Percentiles rank a stretch among this genome's conserved stretches.
Evolutionary conservation across 1,139 yeast species (phyloP).

Genomic region (Wickerhamomyces sp.): DNA sequence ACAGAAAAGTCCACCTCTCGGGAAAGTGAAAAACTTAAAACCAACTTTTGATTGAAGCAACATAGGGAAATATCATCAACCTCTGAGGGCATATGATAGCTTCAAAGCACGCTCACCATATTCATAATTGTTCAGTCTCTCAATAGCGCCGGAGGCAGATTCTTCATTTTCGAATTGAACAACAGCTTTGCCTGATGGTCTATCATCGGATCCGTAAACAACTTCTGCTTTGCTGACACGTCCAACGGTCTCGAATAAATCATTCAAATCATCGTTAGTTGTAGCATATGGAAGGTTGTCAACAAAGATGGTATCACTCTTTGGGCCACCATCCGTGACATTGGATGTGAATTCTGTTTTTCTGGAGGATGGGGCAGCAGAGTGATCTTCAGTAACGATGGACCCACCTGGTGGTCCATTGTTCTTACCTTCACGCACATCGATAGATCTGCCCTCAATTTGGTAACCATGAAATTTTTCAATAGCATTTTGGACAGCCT

Average conservation of each 20-base stretch:
- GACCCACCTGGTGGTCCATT: constrained; percentile 6
- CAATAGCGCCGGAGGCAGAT: constrained; percentile 70
- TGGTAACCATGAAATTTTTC: constrained; percentile 61
- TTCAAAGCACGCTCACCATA: constrained; percentile 77
- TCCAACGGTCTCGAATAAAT: constrained; percentile 83
- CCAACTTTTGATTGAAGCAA: too few species aligned
- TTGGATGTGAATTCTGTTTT: constrained; percentile 56
- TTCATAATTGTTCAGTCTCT: constrained; percentile 67
- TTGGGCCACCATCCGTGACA: constrained; percentile 61
- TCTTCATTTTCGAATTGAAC: constrained; percentile 69
- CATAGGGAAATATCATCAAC: too few species aligned
- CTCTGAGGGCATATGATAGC: constrained; percentile 51
- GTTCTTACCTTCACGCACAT: constrained; percentile 61
- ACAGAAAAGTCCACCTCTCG: too few species aligned
- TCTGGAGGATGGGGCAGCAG: constrained; percentile 7
- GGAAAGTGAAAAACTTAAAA: too few species aligned
- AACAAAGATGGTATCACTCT: constrained; percentile 61
- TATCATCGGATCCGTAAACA: constrained; percentile 58
- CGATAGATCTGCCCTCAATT: constrained; percentile 64
- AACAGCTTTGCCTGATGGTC: constrained; percentile 80
- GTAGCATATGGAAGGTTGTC: constrained; percentile 87
- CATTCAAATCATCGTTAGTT: constrained; percentile 76
- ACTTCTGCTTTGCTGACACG: constrained; percentile 74
- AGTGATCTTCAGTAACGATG: constrained; percentile 15
- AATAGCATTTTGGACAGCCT: constrained; percentile 59